Evolutionary conservation across 78 protist species (phyloP).

Genomic region (Dictyostelium firmibasis): DNA sequence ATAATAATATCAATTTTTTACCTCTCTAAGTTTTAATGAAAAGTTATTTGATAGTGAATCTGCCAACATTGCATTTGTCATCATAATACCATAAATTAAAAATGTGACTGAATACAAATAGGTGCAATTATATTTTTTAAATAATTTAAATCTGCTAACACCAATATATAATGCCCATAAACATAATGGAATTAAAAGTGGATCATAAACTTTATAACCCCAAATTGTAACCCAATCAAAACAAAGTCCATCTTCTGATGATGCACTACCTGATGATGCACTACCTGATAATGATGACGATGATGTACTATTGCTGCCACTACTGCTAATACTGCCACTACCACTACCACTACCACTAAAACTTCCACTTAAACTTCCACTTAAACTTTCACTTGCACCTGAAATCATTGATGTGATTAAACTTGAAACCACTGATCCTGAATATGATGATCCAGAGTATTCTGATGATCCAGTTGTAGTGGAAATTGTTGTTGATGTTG

Average conservation of each 20-base stretch:
- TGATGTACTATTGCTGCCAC: not conserved
- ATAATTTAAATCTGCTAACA: not conserved
- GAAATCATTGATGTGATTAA: not conserved
- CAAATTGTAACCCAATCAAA: not conserved
- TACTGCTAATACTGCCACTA: not conserved
- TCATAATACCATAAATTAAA: constrained; percentile 30
- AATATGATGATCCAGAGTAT: not conserved
- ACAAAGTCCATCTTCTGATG: not conserved
- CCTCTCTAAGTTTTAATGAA: not conserved
- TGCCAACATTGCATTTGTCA: constrained; percentile 32
- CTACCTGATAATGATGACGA: not conserved
- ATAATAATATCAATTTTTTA: not conserved
- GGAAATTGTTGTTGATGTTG: not conserved
- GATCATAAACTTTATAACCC: not conserved
- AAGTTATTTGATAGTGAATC: constrained; percentile 18
- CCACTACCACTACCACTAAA: not conserved
- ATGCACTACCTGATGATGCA: not conserved
- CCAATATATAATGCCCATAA: constrained; percentile 51
- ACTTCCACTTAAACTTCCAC: not conserved
- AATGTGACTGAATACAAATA: constrained; percentile 18
- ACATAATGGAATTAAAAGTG: constrained; percentile 20
- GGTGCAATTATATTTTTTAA: not conserved
- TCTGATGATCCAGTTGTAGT: not conserved
- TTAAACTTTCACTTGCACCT: not conserved
- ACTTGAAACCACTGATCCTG: not conserved